Base-by-base conservation (phyloP, 2,329 filamentous ascomycete genomes). In the Alternaria sp. region DNA sequence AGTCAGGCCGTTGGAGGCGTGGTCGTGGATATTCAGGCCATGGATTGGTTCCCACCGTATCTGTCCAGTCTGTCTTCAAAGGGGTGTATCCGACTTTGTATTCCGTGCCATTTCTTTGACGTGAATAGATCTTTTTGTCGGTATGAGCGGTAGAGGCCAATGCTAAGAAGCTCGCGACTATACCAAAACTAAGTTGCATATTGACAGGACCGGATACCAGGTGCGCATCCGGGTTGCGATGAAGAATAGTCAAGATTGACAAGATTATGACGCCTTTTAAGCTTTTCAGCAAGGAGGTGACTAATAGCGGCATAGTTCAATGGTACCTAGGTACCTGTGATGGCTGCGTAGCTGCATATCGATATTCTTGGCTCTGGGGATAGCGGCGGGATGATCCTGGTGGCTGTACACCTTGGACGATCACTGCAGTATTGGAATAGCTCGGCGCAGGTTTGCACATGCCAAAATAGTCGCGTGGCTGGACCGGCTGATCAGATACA, bases 21-120 rank as follows among this genome's bases (percentile, higher is more conserved):
- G 86, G 86, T 0, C 86, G 83, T 10, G 86, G 86, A 64, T 88
- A 82, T 50, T 88, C 84, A 1, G 84, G 84, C 86, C 86, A 87
- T 0, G 85, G 85, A 40, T 83, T 76, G 1, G 79, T 85, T 34
- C 85, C 85, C 20, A 86, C 83, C 5, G 81, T 75, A 56, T 80
- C 74, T 1, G 85, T 87, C 85, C 85, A 87, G 67, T 32, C 75
- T 60, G 76, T 85, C 81, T 75, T 72, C 16, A 74, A 69, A 2
- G 71, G 73, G 8, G 70, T 71, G 27, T 67, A 59, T 43, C 73
- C 68, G 27, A 77, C 52, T 34, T 67, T 60, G 58, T 78, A 78
- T n/a, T 66, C 72, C 2, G 70, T 67, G n/a, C 57, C 73, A 16
- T 74, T 78, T n/a, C 75, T 60, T 38, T 69, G 66, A 5, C 71